A percentile compares a stretch with the other conserved stretches of the same genome.
Evolutionary conservation across 2,329 filamentous ascomycete genomes (phyloP).

Genomic region (Talaromyces atroroseus): DNA sequence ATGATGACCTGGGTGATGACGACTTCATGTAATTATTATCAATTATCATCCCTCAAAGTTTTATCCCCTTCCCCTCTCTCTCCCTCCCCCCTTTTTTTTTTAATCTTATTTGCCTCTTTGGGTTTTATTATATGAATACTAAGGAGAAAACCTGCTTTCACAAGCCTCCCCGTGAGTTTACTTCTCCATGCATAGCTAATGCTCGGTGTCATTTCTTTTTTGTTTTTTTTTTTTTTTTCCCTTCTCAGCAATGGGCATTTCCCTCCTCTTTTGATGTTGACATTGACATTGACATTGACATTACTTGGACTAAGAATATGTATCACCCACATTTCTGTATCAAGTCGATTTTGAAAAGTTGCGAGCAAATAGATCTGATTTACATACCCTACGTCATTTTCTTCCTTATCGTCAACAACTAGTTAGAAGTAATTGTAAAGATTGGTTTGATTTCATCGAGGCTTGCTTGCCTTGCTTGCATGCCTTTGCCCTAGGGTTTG

Average conservation of each 20-base stretch:
- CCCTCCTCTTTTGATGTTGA: neutral
- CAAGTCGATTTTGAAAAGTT: neutral
- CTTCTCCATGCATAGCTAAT: conserved; percentile 10
- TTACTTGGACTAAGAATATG: neutral
- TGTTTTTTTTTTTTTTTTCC: conserved; percentile 11
- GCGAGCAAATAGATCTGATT: neutral
- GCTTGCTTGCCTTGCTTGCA: neutral
- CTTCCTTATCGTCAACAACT: neutral
- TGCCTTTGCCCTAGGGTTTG: neutral
- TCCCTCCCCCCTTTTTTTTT: neutral
- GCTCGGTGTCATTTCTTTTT: conserved; percentile 10
- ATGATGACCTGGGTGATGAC: conserved; percentile 70
- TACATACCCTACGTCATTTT: neutral
- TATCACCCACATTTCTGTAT: neutral
- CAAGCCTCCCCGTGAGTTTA: neutral
- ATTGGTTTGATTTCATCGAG: neutral
- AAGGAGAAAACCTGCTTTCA: neutral
- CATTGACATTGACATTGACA: too few species aligned
- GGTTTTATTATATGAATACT: neutral
- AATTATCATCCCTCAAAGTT: neutral
- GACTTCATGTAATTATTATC: conserved; percentile 42
- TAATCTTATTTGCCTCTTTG: too few species aligned
- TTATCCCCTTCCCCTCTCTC: neutral
- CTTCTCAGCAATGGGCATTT: neutral
- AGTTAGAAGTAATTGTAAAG: neutral